phyloP scores from a whole-genome alignment of 768 basidiomycete species.

The Mycena galopus region DNA sequence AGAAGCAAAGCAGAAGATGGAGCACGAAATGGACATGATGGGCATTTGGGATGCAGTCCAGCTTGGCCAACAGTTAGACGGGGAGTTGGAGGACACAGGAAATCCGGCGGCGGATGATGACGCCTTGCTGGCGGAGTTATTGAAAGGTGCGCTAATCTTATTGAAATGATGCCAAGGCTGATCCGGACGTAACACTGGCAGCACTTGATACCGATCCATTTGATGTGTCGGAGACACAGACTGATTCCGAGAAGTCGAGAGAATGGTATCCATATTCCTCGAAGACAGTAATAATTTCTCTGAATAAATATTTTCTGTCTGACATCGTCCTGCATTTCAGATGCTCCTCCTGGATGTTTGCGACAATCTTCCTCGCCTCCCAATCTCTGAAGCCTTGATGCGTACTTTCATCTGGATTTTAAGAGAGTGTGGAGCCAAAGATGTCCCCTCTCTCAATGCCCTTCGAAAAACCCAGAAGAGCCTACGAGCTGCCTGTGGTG shows the following conservation, averaged over 20 bases:
- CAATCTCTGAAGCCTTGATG: slow-evolving; percentile 35
- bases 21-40: neutral
- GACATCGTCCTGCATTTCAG: too few species aligned
- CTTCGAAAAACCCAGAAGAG: slow-evolving; percentile 27
- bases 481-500: neutral
- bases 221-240: too few species aligned
- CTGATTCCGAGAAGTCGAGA: too few species aligned
- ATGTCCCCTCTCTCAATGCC: slow-evolving; percentile 37
- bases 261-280: too few species aligned
- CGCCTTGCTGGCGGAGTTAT: slow-evolving; percentile 2
- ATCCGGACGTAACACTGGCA: too few species aligned
- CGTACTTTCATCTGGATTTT: slow-evolving; percentile 38
- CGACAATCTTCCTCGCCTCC: slow-evolving; percentile 40
- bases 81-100: neutral
- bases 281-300: too few species aligned
- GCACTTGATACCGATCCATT: too few species aligned
- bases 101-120: slow-evolving; percentile 3
- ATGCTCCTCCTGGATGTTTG: slow-evolving; percentile 39
- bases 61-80: slow-evolving; percentile 7
- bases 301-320: too few species aligned
- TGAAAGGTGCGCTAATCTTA: too few species aligned
- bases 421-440: slow-evolving; percentile 31
- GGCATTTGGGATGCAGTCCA: slow-evolving; percentile 1
- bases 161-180: too few species aligned
- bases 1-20: neutral